These are phyloP conservation scores for Candida glaebosa DNA, from an alignment of 805 yeast species.

Conservation along the genomic window DNA sequence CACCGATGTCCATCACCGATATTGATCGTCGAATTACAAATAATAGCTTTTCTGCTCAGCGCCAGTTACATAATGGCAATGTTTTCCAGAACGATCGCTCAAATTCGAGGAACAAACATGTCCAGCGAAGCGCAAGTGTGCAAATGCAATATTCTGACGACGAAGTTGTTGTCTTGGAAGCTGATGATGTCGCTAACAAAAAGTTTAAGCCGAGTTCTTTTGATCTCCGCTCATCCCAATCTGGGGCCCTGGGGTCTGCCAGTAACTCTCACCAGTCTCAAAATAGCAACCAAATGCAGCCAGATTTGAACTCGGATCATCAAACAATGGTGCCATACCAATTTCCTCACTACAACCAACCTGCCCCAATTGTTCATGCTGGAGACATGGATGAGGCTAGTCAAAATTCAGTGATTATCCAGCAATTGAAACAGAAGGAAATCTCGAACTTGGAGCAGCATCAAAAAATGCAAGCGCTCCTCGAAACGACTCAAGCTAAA, in stretches of 20 bases:
- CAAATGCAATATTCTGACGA: conserved; percentile 14
- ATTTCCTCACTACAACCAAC: conserved; percentile 15
- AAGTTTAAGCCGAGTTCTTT: conserved; percentile 24
- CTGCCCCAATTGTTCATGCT: conserved; percentile 27
- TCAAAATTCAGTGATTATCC: neutral
- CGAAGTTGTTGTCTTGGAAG: conserved; percentile 25
- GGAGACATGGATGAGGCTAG: neutral
- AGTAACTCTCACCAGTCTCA: neutral
- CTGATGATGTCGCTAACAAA: conserved; percentile 26
- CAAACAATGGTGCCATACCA: too few relatives aligned
- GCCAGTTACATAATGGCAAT: neutral
- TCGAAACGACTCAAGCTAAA: neutral
- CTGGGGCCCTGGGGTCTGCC: neutral
- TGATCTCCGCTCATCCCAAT: conserved; percentile 4
- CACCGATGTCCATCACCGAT: neutral
- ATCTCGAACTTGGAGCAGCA: conserved; percentile 1
- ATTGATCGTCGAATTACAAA: neutral
- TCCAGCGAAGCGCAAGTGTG: neutral
- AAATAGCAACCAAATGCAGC: neutral
- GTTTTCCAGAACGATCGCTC: neutral
- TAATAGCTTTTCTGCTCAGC: neutral
- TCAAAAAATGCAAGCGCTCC: neutral
- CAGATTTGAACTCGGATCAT: too few relatives aligned
- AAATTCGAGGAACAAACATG: neutral
- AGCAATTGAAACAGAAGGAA: neutral